These are phyloP conservation scores for Globisporangium paddicum DNA, from an alignment of 352 stramenopile genomes.

Conservation along the genomic window DNA sequence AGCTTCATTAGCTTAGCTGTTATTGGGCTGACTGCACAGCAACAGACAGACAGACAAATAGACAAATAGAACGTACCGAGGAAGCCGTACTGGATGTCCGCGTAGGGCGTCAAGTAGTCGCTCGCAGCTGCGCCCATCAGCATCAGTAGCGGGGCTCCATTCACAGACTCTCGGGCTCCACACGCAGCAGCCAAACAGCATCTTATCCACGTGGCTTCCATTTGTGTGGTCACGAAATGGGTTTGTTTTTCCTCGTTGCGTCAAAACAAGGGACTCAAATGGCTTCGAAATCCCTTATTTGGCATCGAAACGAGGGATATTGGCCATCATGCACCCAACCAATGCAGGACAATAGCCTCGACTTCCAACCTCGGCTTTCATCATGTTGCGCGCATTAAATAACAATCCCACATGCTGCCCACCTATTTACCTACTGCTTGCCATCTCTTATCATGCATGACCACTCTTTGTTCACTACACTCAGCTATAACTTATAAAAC, in stretches of 20 bases:
- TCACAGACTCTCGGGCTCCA: too few species aligned
- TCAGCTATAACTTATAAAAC: slow-evolving; percentile 8
- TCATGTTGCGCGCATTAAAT: slow-evolving; percentile 6
- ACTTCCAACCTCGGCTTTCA: background rate
- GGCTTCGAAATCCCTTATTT: background rate
- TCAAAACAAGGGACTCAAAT: background rate
- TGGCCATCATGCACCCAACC: background rate
- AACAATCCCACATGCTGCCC: background rate
- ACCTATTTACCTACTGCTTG: background rate
- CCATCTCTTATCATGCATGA: background rate
- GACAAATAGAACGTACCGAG: slow-evolving; percentile 15
- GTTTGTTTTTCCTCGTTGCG: background rate
- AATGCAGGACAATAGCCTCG: background rate
- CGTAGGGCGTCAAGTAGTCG: slow-evolving; percentile 48
- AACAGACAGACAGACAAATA: too few species aligned
- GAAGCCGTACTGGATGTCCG: slow-evolving; percentile 54
- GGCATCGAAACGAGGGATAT: background rate
- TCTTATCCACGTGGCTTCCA: slow-evolving; percentile 5
- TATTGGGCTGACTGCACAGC: too few species aligned
- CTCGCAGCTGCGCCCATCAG: slow-evolving; percentile 49
- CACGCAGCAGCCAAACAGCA: background rate
- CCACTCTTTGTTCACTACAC: background rate
- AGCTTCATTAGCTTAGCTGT: too few species aligned
- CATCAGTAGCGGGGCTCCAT: background rate
- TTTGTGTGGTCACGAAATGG: slow-evolving; percentile 1